Conservation (phyloP, 345 rosid species). For the Gossypium herbaceum region DNA sequence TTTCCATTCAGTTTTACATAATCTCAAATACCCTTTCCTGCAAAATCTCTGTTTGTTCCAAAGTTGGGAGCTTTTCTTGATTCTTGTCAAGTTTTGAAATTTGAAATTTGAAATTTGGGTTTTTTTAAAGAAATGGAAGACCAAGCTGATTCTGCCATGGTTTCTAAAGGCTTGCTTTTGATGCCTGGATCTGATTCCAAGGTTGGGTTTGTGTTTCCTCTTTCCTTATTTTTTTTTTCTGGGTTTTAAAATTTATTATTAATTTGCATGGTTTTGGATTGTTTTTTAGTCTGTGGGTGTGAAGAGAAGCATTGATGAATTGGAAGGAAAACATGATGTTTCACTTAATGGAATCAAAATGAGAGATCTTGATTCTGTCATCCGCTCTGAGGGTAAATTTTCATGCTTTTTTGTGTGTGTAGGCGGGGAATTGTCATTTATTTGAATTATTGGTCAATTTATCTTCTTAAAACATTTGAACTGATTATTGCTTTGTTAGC, state of each 20-base stretch:
- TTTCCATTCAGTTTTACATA: neutral
- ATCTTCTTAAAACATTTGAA: neutral
- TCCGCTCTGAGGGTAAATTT: conserved; percentile 30
- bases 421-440: neutral
- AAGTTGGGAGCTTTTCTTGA: neutral
- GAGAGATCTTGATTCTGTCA: conserved; percentile 28
- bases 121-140: conserved; percentile 33
- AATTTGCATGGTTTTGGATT: neutral
- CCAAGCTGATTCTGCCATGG: conserved; percentile 24
- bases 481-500: neutral
- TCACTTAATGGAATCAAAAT: conserved; percentile 29
- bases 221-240: neutral
- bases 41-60: neutral
- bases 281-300: conserved; percentile 29
- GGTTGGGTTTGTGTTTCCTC: conserved; percentile 26
- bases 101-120: conserved; percentile 18
- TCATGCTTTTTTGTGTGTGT: neutral
- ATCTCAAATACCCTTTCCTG: neutral
- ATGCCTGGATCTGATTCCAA: conserved; percentile 36
- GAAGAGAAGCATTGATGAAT: conserved; percentile 29
- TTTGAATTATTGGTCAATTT: neutral
- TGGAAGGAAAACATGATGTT: conserved; percentile 24
- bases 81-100: conserved; percentile 19
- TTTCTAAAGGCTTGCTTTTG: conserved; percentile 18
- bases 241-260: neutral